Conservation (phyloP, 192 early-diverging fungal species). For the Ramicandelaber brevisporus region DNA sequence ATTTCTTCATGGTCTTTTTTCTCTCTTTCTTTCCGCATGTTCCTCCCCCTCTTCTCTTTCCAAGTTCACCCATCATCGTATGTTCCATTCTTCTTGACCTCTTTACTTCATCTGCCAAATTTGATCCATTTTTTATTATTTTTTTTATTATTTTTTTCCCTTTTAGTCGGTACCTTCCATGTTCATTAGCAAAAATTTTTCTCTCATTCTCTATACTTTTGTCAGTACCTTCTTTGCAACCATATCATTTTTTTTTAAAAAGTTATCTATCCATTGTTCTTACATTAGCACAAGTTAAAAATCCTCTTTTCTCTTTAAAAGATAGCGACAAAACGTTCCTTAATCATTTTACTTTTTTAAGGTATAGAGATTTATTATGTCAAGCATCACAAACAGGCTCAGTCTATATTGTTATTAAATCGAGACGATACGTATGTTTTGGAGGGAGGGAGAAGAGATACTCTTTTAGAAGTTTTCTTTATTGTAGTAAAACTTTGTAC, state of each 20-base stretch:
- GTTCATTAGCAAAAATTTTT: not conserved
- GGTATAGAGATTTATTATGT: not conserved
- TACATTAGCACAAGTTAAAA: not conserved
- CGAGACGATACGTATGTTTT: too few species aligned
- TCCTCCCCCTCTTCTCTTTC: slow-evolving; percentile 2
- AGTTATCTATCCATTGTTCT: not conserved
- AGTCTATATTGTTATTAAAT: too few species aligned
- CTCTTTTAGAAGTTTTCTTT: slow-evolving; percentile 24
- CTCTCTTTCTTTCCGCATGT: not conserved
- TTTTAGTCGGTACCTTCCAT: not conserved
- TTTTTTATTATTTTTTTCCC: slow-evolving; percentile 5
- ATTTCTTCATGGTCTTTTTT: too few species aligned
- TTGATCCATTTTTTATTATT: slow-evolving; percentile 1
- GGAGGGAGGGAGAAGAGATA: too few species aligned
- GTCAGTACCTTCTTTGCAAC: not conserved
- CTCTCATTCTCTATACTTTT: not conserved
- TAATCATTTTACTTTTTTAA: not conserved
- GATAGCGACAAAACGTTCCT: not conserved
- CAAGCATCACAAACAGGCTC: too few species aligned
- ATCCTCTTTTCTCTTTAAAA: not conserved
- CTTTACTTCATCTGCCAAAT: not conserved
- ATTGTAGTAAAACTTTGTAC: slow-evolving; percentile 49
- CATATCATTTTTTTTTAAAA: not conserved
- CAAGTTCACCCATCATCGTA: not conserved
- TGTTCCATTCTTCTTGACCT: not conserved